Conservation (phyloP, 805 yeast species). For the Candida pseudofarinosa region DNA sequence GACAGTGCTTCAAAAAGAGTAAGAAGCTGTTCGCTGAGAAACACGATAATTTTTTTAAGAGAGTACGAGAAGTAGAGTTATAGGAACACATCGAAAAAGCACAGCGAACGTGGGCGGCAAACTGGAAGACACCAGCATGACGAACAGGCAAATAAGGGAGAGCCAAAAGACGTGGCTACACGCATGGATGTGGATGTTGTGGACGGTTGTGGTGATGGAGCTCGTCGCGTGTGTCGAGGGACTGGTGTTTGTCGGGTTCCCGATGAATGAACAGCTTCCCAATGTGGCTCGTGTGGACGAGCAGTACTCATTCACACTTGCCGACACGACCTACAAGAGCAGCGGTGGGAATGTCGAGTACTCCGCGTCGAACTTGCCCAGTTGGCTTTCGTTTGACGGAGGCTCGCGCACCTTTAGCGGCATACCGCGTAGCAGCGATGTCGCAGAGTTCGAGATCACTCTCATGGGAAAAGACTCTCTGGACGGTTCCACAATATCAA, state of each 20-base stretch:
- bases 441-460: slow-evolving; percentile 35
- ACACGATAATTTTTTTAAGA: too few species aligned
- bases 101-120: background rate
- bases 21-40: background rate
- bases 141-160: background rate
- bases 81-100: too few species aligned
- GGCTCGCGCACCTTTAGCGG: slow-evolving; percentile 63
- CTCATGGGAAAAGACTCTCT: slow-evolving; percentile 65
- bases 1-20: background rate
- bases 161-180: background rate
- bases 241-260: slow-evolving; percentile 55
- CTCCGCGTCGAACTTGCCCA: slow-evolving; percentile 57
- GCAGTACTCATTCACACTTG: slow-evolving; percentile 60
- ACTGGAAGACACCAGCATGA: background rate
- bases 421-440: slow-evolving; percentile 49
- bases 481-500: slow-evolving; percentile 42
- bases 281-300: slow-evolving; percentile 75
- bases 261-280: slow-evolving; percentile 81
- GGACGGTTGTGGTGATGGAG: background rate
- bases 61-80: background rate
- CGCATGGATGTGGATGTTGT: background rate
- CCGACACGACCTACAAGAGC: slow-evolving; percentile 61
- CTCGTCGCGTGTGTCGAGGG: slow-evolving; percentile 1
- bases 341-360: slow-evolving; percentile 47
- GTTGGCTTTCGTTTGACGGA: slow-evolving; percentile 75